A percentile compares a stretch with the other conserved stretches of the same genome.
Evolutionary conservation across 2,329 filamentous ascomycete genomes (phyloP).

Genomic region (Monosporascus sp.): DNA sequence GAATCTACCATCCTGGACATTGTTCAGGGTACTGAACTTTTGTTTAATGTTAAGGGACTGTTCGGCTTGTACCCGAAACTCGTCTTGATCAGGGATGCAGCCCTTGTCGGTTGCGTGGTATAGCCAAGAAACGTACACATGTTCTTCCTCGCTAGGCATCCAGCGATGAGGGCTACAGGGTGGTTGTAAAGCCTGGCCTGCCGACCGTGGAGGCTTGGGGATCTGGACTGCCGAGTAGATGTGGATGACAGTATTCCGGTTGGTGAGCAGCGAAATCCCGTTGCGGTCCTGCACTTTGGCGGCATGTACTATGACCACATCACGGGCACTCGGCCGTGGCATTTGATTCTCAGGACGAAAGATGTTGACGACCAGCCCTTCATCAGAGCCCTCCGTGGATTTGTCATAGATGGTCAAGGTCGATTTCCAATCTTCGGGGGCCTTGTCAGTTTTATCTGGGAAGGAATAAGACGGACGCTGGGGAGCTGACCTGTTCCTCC

Average conservation of each 20-base stretch:
- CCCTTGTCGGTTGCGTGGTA: conserved; percentile 41
- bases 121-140: conserved; percentile 43
- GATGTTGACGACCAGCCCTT: conserved; percentile 48
- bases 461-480: background rate
- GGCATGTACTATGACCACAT: conserved; percentile 60
- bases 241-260: conserved; percentile 36
- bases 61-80: conserved; percentile 36
- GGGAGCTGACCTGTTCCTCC: conserved; percentile 42
- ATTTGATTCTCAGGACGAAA: conserved; percentile 52
- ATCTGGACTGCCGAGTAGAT: conserved; percentile 38
- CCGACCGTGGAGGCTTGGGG: conserved; percentile 34
- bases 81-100: conserved; percentile 34
- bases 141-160: conserved; percentile 26
- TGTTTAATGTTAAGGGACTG: conserved; percentile 40
- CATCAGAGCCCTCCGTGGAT: conserved; percentile 41
- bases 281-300: conserved; percentile 43
- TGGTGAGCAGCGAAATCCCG: conserved; percentile 40
- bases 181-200: conserved; percentile 26
- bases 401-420: conserved; percentile 57
- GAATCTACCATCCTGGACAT: conserved; percentile 53
- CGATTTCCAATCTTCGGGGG: conserved; percentile 51
- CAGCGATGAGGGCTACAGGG: conserved; percentile 3
- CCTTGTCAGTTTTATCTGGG: conserved; percentile 7
- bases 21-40: conserved; percentile 62
- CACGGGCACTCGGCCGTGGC: conserved; percentile 46